Conservation (phyloP, 352 stramenopile genomes). For the Phytopythium cucurbitacearum region DNA sequence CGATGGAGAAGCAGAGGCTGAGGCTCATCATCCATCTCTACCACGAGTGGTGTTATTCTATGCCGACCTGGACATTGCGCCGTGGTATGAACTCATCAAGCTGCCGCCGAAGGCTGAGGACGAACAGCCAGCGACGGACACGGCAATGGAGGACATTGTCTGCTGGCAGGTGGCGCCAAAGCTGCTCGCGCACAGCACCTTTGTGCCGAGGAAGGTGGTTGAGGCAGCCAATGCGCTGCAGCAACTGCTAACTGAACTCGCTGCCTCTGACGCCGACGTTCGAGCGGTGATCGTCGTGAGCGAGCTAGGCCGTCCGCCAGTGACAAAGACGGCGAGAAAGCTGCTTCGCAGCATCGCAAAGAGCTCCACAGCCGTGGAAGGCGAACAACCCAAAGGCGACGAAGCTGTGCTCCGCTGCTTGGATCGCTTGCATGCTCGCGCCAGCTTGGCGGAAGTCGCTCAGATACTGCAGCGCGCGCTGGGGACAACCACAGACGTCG, state of each 20-base stretch:
- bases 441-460: constrained; percentile 29
- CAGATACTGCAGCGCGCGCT: constrained; percentile 33
- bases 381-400: no score
- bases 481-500: constrained; percentile 9
- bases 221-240: constrained; percentile 17
- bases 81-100: constrained; percentile 56
- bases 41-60: constrained; percentile 32
- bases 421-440: constrained; percentile 11
- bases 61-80: constrained; percentile 60
- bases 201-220: constrained; percentile 37
- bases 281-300: constrained; percentile 46
- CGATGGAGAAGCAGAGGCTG: neutral
- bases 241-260: constrained; percentile 14
- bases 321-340: constrained; percentile 42
- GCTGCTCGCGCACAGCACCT: constrained; percentile 34
- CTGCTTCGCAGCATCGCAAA: constrained; percentile 14
- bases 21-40: neutral
- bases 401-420: constrained; percentile 7
- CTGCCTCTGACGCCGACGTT: neutral
- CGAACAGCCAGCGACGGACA: neutral
- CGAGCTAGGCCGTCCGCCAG: constrained; percentile 38
- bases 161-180: constrained; percentile 41
- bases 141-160: constrained; percentile 9
- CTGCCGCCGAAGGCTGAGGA: neutral
- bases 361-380: neutral